Conservation (phyloP, 331 rosid genomes). For the Cydonia oblonga region DNA sequence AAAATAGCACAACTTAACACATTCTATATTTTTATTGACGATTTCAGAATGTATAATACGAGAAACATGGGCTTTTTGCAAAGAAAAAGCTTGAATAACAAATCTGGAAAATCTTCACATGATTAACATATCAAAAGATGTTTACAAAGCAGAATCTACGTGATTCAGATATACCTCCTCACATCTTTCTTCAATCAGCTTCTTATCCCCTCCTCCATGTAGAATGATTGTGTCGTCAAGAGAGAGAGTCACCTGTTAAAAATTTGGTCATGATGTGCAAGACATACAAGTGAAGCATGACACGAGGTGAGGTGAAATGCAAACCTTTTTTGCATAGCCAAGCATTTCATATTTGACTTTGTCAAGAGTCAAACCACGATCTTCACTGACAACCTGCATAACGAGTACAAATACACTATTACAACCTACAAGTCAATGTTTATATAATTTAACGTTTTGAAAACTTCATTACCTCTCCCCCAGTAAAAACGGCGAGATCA, state of each 20-base stretch:
- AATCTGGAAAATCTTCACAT: neutral
- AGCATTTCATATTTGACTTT: constrained; percentile 70
- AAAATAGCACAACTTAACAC: neutral
- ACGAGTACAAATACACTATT: neutral
- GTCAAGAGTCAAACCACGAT: constrained; percentile 70
- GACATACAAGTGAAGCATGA: neutral
- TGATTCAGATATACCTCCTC: constrained; percentile 41
- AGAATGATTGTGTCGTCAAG: constrained; percentile 77
- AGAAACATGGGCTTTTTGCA: neutral
- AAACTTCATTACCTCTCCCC: constrained; percentile 69
- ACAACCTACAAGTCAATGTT: neutral
- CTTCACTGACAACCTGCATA: constrained; percentile 64
- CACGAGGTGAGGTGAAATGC: constrained; percentile 3
- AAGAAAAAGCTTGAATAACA: neutral
- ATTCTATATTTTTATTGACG: neutral
- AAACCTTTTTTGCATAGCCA: constrained; percentile 81
- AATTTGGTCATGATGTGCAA: constrained; percentile 10
- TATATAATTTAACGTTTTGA: neutral
- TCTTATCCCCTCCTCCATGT: constrained; percentile 93
- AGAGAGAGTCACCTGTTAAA: constrained; percentile 60
- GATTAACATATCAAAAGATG: neutral
- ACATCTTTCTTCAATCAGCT: constrained; percentile 84
- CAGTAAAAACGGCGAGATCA: constrained; percentile 79
- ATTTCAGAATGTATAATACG: neutral
- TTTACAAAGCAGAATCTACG: neutral